Percentiles rank a stretch among this genome's conserved stretches.
These are phyloP conservation scores for Fistulinella prunicolor DNA, from an alignment of 768 basidiomycete genomes.

Conservation along the genomic window DNA sequence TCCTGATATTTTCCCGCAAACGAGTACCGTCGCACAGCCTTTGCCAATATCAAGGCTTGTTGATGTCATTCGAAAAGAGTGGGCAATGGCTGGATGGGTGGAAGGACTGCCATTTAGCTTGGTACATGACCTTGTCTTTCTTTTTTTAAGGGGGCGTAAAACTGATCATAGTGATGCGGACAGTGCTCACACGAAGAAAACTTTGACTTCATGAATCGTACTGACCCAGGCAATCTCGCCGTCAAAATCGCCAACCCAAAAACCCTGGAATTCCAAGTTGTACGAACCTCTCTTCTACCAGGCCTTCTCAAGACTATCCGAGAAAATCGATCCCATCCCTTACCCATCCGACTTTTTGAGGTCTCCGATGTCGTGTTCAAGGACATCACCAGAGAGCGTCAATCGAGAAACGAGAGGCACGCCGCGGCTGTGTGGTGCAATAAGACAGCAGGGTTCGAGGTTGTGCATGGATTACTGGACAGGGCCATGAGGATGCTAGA, in stretches of 20 bases:
- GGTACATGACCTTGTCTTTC: conserved; percentile 39
- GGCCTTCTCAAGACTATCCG: conserved; percentile 96
- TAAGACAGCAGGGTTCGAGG: conserved; percentile 94
- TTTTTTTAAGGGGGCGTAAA: background rate
- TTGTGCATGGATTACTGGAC: conserved; percentile 93
- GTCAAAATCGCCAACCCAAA: conserved; percentile 97
- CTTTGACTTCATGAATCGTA: conserved; percentile 87
- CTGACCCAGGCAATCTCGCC: conserved; percentile 76
- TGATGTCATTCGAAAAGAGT: conserved; percentile 85
- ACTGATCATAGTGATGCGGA: conserved; percentile 5
- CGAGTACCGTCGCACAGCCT: conserved; percentile 93
- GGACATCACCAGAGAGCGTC: conserved; percentile 71
- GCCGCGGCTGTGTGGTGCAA: conserved; percentile 95
- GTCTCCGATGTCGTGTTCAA: conserved; percentile 91
- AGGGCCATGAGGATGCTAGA: conserved; percentile 96
- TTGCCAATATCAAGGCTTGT: conserved; percentile 85
- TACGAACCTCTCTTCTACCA: conserved; percentile 92
- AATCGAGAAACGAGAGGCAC: conserved; percentile 83
- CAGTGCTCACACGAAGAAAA: conserved; percentile 99
- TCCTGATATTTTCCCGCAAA: conserved; percentile 85
- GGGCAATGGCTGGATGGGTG: conserved; percentile 94
- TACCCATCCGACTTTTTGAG: conserved; percentile 94
- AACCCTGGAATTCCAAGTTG: conserved; percentile 96
- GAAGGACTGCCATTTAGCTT: conserved; percentile 94
- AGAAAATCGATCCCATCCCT: conserved; percentile 90